Evolutionary conservation across 768 basidiomycete genomes (phyloP).

Genomic region (Serendipita indica): DNA sequence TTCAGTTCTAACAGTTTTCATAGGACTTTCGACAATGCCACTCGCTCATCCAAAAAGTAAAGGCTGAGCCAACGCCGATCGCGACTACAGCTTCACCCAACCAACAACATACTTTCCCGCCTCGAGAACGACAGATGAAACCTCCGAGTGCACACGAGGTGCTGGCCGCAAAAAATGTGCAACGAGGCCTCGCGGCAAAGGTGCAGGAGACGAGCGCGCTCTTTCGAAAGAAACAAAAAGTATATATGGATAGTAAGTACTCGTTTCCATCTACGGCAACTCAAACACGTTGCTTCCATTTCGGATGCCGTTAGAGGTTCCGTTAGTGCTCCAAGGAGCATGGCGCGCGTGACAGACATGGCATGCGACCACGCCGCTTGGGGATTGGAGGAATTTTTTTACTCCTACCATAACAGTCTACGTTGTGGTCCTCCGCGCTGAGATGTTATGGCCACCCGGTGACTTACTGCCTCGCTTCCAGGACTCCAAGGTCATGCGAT

Average conservation of each 20-base stretch:
- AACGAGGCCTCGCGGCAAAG: constrained; percentile 88
- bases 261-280: too few species aligned
- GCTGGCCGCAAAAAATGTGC: constrained; percentile 80
- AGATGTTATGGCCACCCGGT: background rate
- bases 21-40: constrained; percentile 50
- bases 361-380: too few species aligned
- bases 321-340: too few species aligned
- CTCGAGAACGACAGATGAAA: constrained; percentile 25
- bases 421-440: too few species aligned
- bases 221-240: constrained; percentile 94
- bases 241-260: constrained; percentile 91
- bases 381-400: too few species aligned
- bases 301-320: too few species aligned
- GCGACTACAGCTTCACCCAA: constrained; percentile 13
- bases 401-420: too few species aligned
- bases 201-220: constrained; percentile 83
- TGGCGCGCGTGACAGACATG: too few species aligned
- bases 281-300: too few species aligned
- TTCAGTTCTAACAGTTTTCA: background rate
- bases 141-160: constrained; percentile 27
- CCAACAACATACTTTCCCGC: constrained; percentile 43
- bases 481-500: constrained; percentile 95
- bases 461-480: constrained; percentile 22
- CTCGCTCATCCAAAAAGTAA: constrained; percentile 62
- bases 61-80: constrained; percentile 25